Percentiles rank a stretch among this genome's conserved stretches.
Evolutionary conservation across 371 early-diverging fungal species (phyloP).

Genomic region (Batrachochytrium dendrobatidis): DNA sequence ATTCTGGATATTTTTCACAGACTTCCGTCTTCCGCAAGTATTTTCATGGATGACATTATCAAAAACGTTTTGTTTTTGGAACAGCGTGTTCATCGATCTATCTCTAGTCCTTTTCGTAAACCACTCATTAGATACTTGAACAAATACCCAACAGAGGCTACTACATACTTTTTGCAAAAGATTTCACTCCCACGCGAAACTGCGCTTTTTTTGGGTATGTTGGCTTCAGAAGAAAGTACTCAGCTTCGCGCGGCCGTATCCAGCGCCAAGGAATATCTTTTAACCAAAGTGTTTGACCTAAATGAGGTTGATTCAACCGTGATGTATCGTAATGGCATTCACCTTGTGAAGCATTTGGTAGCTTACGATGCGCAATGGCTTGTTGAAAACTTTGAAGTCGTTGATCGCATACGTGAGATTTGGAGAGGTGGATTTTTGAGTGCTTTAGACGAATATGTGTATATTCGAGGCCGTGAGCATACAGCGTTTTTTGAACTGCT

Average conservation of each 20-base stretch:
- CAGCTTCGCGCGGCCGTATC: constrained; percentile 65
- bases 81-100: constrained; percentile 61
- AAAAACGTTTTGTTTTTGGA: constrained; percentile 81
- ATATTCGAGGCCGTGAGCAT: constrained; percentile 33
- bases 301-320: neutral
- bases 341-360: neutral
- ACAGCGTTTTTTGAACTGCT: constrained; percentile 63
- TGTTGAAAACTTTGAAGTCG: constrained; percentile 15
- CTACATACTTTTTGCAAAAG: constrained; percentile 76
- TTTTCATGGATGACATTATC: constrained; percentile 87
- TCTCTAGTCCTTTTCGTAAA: constrained; percentile 87
- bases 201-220: constrained; percentile 62
- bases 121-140: constrained; percentile 87
- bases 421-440: constrained; percentile 18
- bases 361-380: constrained; percentile 57
- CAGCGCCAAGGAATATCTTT: constrained; percentile 47
- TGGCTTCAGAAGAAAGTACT: constrained; percentile 53
- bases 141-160: constrained; percentile 74
- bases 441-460: constrained; percentile 16
- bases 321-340: constrained; percentile 5
- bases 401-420: constrained; percentile 10
- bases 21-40: constrained; percentile 84
- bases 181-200: constrained; percentile 47
- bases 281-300: constrained; percentile 47
- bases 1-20: constrained; percentile 89